These are phyloP conservation scores for Fagus crenata DNA, from an alignment of 306 rosid species.

Conservation along the genomic window DNA sequence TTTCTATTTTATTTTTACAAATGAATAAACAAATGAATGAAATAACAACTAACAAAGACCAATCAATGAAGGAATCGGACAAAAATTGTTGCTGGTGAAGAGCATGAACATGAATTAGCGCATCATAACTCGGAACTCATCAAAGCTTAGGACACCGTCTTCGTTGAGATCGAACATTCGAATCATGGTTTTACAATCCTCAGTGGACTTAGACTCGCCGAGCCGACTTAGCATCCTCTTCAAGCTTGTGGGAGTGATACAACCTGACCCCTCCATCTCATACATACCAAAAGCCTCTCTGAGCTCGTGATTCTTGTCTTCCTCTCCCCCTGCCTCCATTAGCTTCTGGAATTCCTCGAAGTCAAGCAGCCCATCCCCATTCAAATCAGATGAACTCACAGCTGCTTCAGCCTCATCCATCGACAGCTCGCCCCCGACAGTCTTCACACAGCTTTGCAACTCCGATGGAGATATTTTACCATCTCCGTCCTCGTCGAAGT, in stretches of 20 bases:
- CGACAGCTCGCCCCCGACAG: constrained; percentile 25
- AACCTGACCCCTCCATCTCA: constrained; percentile 31
- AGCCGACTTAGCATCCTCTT: constrained; percentile 33
- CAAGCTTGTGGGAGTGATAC: constrained; percentile 37
- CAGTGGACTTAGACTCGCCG: constrained; percentile 29
- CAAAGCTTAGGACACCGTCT: constrained; percentile 41
- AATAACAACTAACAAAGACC: background rate
- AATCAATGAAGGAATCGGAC: background rate
- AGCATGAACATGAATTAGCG: constrained; percentile 12
- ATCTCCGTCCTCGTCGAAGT: constrained; percentile 38
- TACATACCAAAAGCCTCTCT: constrained; percentile 37
- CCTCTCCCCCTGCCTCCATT: constrained; percentile 24
- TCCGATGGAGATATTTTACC: constrained; percentile 42
- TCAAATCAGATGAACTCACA: constrained; percentile 26
- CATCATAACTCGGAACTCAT: constrained; percentile 38
- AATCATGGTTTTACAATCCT: constrained; percentile 34
- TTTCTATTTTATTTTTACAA: background rate
- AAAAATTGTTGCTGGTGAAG: background rate
- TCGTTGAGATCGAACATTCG: constrained; percentile 35
- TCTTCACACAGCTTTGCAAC: constrained; percentile 31
- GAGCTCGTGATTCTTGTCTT: constrained; percentile 28
- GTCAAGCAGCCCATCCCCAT: constrained; percentile 40
- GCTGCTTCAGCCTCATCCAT: constrained; percentile 34
- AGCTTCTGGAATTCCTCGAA: constrained; percentile 36
- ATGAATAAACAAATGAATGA: background rate